Percentiles rank a stretch among this genome's conserved stretches.
Evolutionary conservation across 2,329 filamentous ascomycete species (phyloP).

Genomic region (Rugonectria rugulosa): DNA sequence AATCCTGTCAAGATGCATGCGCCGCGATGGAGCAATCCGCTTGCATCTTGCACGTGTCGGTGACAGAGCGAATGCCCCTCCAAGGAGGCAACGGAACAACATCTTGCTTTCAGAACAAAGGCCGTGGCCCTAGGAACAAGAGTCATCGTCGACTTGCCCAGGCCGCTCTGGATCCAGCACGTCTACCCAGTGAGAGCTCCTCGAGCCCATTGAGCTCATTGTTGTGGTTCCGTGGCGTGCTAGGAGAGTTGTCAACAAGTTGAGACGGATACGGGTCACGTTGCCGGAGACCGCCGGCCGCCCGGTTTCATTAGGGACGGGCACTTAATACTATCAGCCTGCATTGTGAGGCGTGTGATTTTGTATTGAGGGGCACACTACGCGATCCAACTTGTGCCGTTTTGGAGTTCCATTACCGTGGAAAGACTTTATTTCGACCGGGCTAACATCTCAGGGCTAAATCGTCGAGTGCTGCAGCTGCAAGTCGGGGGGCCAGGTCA

Average conservation of each 20-base stretch:
- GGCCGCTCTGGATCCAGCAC: slow-evolving; percentile 24
- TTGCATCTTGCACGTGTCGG: slow-evolving; percentile 31
- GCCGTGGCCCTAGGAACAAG: slow-evolving; percentile 24
- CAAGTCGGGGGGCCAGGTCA: slow-evolving; percentile 34
- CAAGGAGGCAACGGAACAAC: slow-evolving; percentile 10
- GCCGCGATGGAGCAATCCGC: slow-evolving; percentile 31
- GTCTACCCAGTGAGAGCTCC: slow-evolving; percentile 42
- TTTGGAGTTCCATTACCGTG: not conserved
- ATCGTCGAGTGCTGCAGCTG: slow-evolving; percentile 22
- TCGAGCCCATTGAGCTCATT: slow-evolving; percentile 30
- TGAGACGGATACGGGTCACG: not conserved
- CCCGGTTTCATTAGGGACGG: not conserved
- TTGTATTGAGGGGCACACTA: not conserved
- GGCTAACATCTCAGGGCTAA: slow-evolving; percentile 7
- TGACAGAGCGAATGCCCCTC: slow-evolving; percentile 28
- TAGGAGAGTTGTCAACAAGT: slow-evolving; percentile 8
- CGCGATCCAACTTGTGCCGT: not conserved
- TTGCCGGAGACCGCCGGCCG: slow-evolving; percentile 14
- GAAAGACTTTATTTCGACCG: not conserved
- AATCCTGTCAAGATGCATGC: slow-evolving; percentile 29
- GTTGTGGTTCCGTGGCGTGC: slow-evolving; percentile 15
- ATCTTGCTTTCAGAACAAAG: slow-evolving; percentile 19
- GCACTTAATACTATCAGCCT: too few relatives aligned
- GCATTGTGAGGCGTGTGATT: too few relatives aligned
- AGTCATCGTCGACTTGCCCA: slow-evolving; percentile 31